Base-by-base conservation (phyloP, 164 flowering plant genomes). In the Nymphaea colorata region DNA sequence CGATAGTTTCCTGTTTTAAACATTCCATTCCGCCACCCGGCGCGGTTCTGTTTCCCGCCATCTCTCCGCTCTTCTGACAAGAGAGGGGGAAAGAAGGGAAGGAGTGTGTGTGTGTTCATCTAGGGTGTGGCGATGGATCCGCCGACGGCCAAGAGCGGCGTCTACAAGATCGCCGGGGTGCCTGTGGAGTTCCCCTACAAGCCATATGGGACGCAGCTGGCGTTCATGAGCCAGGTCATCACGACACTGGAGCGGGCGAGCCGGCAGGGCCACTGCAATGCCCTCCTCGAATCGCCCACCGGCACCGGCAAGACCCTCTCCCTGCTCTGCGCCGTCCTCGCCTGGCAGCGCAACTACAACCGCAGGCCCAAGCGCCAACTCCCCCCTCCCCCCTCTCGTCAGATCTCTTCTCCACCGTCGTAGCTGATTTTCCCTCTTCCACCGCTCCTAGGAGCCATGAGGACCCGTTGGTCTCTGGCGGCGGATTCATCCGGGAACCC, bases 221-320 rank as follows among this genome's bases (percentile, higher is more conserved):
- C 95, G 3, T 91, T 87, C 88, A 94, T 94, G 99, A 86, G 86
- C 42, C 77, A 93, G 36, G 96, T 92, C 16, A 88, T 90, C 44
- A 81, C 93, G 7, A 90, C 98, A n/a, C 89, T 95, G 16, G 93
- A 91, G 73, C 86, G 90, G 59, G 91, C 92, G 45, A 85, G 74
- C 44, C 78, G 81, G 42, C 92, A 89, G 18, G 92, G 95, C 53
- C 96, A 81, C 69, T 91, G 86, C 71, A 95, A 95, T 74, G 98
- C 98, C 4, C 74, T 95, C 73, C 94, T 95, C 66, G 99, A 95
- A 70, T 90, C 98, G 0, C 99, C 99, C 5, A 95, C 97, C 10
- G 99, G 99, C 6, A 95, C 99, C 3, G 99, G 98, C 0, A 94
- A 95, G 61, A 83, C 98, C 2, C 89, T 95, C 3, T 95, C 98